phyloP scores from a whole-genome alignment of 1,284 basidiomycete species.

The Puccinia horiana region DNA sequence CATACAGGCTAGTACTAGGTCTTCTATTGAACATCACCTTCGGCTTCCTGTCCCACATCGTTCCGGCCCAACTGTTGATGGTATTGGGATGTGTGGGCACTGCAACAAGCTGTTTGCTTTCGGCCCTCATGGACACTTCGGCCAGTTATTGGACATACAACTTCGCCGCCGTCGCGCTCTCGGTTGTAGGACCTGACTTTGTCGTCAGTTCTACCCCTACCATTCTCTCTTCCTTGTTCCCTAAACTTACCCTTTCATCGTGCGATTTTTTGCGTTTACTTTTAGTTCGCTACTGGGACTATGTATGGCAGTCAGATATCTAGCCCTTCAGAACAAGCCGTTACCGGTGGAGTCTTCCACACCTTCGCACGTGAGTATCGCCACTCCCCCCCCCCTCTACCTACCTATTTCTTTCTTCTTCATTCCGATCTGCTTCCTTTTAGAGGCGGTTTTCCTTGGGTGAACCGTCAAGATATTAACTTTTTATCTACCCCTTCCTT shows the following conservation, averaged over 20 bases:
- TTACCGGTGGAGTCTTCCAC: conserved; percentile 33
- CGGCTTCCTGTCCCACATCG: conserved; percentile 16
- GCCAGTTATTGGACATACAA: conserved; percentile 47
- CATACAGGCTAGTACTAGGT: conserved; percentile 33
- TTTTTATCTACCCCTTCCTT: neutral
- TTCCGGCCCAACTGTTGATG: conserved; percentile 43
- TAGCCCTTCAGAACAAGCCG: conserved; percentile 27
- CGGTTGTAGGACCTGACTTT: conserved; percentile 46
- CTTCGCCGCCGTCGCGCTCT: conserved; percentile 31
- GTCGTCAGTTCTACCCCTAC: conserved; percentile 23
- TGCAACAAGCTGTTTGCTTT: conserved; percentile 11
- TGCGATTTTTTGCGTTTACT: neutral
- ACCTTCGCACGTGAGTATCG: conserved; percentile 31
- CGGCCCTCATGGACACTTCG: conserved; percentile 32
- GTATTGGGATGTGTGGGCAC: conserved; percentile 31
- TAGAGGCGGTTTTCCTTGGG: neutral
- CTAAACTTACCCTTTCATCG: neutral
- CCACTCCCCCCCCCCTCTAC: neutral
- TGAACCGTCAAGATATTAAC: neutral
- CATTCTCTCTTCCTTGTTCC: neutral
- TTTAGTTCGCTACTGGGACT: conserved; percentile 30
- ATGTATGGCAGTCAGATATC: conserved; percentile 40
- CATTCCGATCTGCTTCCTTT: neutral
- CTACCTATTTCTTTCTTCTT: too few species aligned
- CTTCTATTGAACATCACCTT: conserved; percentile 29